These are phyloP conservation scores for Microglena sp. DNA, from an alignment of 139 green algal genomes.

Conservation along the genomic window DNA sequence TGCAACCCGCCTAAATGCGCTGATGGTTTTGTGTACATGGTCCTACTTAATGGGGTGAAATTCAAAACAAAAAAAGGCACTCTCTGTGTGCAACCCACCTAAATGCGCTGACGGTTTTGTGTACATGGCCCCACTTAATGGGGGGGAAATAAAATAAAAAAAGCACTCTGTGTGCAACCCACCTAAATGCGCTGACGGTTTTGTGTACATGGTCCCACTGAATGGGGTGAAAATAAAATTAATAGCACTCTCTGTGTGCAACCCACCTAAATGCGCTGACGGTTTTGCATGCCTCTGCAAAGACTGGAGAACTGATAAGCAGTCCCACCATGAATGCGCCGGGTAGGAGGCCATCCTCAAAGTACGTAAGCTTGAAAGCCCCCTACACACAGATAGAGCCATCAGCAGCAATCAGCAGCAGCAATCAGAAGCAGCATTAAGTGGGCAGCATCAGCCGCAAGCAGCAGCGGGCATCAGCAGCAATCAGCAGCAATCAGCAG, in stretches of 20 bases:
- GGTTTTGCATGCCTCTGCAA: constrained; percentile 70
- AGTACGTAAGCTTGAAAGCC: constrained; percentile 73
- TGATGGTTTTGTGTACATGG: too few species aligned
- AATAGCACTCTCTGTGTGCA: too few species aligned
- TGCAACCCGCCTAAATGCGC: too few species aligned
- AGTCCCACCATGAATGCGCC: constrained; percentile 88
- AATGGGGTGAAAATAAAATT: too few species aligned
- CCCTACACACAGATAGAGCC: constrained; percentile 28
- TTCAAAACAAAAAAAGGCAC: too few species aligned
- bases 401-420: background rate
- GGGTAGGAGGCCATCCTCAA: constrained; percentile 83
- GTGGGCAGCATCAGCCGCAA: background rate
- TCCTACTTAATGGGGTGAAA: too few species aligned
- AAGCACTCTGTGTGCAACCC: too few species aligned
- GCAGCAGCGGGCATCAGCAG: background rate
- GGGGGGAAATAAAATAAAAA: too few species aligned
- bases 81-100: too few species aligned
- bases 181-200: constrained; percentile 37
- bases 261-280: constrained; percentile 56
- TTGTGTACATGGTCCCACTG: constrained; percentile 69
- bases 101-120: too few species aligned
- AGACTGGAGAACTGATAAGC: constrained; percentile 79
- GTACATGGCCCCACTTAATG: too few species aligned
- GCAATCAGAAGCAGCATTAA: background rate
- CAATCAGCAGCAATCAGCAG: background rate